These are phyloP conservation scores for Orbilia ellipsospora DNA, from an alignment of 2,329 filamentous ascomycete species.

Conservation along the genomic window DNA sequence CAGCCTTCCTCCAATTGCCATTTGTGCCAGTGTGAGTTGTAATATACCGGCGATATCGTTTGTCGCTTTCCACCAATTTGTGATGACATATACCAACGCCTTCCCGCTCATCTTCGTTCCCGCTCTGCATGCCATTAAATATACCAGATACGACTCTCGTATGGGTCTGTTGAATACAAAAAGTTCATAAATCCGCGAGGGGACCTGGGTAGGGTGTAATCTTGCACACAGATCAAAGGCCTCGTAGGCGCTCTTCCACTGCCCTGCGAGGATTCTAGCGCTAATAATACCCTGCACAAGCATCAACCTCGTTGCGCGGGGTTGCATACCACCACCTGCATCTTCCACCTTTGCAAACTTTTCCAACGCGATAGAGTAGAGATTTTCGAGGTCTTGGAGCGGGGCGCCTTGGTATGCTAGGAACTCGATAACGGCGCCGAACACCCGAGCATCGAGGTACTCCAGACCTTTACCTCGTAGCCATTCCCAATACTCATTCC, in stretches of 20 bases:
- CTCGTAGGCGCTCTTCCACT: slow-evolving; percentile 66
- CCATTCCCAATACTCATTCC: slow-evolving; percentile 66
- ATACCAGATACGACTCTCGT: slow-evolving; percentile 65
- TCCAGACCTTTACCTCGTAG: slow-evolving; percentile 63
- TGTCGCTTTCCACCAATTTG: slow-evolving; percentile 58
- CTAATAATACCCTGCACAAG: slow-evolving; percentile 66
- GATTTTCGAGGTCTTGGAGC: slow-evolving; percentile 64
- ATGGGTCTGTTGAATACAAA: slow-evolving; percentile 65
- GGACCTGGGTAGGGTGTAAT: slow-evolving; percentile 64
- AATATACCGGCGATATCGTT: slow-evolving; percentile 49
- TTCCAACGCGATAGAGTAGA: slow-evolving; percentile 65
- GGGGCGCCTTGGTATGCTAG: slow-evolving; percentile 63
- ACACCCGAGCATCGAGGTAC: slow-evolving; percentile 64
- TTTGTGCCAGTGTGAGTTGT: slow-evolving; percentile 33
- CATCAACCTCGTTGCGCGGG: slow-evolving; percentile 63
- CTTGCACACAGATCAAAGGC: slow-evolving; percentile 66
- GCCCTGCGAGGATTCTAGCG: slow-evolving; percentile 64
- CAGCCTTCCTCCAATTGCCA: slow-evolving; percentile 55
- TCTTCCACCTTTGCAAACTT: slow-evolving; percentile 64
- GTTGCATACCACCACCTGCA: slow-evolving; percentile 59
- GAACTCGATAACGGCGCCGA: slow-evolving; percentile 67
- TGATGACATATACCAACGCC: slow-evolving; percentile 57
- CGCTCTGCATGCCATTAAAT: slow-evolving; percentile 66
- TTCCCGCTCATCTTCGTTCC: slow-evolving; percentile 61
- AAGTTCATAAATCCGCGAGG: slow-evolving; percentile 64